Conservation (phyloP, 768 basidiomycete genomes). For the Asterophora parasitica region DNA sequence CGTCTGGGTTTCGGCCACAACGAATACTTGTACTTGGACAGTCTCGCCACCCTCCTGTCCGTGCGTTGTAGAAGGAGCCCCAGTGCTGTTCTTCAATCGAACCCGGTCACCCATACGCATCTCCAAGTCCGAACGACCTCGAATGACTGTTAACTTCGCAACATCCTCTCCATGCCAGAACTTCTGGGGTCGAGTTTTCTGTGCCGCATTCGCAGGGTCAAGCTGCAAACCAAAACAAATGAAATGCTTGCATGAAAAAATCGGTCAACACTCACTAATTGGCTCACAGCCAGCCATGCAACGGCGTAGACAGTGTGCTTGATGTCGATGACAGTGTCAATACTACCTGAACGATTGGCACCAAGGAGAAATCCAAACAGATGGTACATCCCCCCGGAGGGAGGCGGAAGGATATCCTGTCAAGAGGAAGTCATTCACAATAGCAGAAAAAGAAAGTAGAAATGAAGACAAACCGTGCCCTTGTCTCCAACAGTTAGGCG, state of each 20-base stretch:
- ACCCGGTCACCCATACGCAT: constrained; percentile 75
- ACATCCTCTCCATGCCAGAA: constrained; percentile 74
- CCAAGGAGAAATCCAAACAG: constrained; percentile 44
- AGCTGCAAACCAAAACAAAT: constrained; percentile 39
- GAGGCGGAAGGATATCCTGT: constrained; percentile 65
- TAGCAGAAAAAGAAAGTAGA: constrained; percentile 1
- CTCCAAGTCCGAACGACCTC: constrained; percentile 53
- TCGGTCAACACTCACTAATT: constrained; percentile 49
- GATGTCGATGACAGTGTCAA: constrained; percentile 66
- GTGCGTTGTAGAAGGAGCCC: constrained; percentile 56
- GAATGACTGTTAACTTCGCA: constrained; percentile 56
- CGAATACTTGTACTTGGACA: constrained; percentile 51
- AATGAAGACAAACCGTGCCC: constrained; percentile 50
- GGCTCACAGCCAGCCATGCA: constrained; percentile 85
- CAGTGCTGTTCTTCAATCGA: constrained; percentile 44
- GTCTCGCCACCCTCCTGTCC: constrained; percentile 42
- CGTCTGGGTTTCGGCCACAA: constrained; percentile 71
- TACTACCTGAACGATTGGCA: constrained; percentile 34
- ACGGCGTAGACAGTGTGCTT: constrained; percentile 76
- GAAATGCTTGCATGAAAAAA: neutral
- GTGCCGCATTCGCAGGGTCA: constrained; percentile 47
- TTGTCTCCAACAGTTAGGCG: constrained; percentile 71
- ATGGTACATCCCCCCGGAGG: constrained; percentile 38
- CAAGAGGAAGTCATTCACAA: constrained; percentile 1
- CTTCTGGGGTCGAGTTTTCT: constrained; percentile 59